Evolutionary conservation across 2,329 filamentous ascomycete genomes (phyloP).

Genomic region (Coniochaeta ligniaria): DNA sequence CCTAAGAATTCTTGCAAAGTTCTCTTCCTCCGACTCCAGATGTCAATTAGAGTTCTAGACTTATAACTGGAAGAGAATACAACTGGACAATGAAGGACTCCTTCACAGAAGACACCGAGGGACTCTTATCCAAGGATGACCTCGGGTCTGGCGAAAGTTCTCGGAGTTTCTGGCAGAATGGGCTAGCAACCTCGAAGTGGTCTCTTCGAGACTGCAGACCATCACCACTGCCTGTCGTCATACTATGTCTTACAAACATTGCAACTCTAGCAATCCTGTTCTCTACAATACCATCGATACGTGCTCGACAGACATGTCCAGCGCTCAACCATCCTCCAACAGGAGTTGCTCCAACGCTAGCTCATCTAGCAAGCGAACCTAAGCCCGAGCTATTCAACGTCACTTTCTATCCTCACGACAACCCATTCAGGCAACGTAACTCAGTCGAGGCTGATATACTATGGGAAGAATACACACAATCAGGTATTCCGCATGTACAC

Average conservation of each 20-base stretch:
- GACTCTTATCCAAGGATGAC: not conserved
- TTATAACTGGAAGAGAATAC: too few species aligned
- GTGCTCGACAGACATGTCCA: not conserved
- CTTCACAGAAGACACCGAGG: not conserved
- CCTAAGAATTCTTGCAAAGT: too few species aligned
- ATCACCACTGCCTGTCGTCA: not conserved
- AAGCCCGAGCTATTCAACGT: slow-evolving; percentile 6
- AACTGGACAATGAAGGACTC: not conserved
- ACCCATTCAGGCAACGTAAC: slow-evolving; percentile 7
- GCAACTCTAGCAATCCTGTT: not conserved
- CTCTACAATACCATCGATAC: not conserved
- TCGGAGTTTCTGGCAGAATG: not conserved
- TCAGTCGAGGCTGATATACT: slow-evolving; percentile 5
- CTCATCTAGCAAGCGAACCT: not conserved
- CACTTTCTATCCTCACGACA: slow-evolving; percentile 9
- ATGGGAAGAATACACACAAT: slow-evolving; percentile 10
- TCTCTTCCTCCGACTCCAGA: too few species aligned
- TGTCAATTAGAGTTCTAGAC: too few species aligned
- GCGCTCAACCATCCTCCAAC: slow-evolving; percentile 5
- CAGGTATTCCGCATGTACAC: slow-evolving; percentile 3
- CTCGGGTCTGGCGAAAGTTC: not conserved
- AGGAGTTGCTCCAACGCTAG: slow-evolving; percentile 5
- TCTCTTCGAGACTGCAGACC: not conserved
- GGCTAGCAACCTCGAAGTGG: not conserved
- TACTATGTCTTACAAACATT: not conserved